Percentiles rank a stretch among this genome's conserved stretches.
Evolutionary conservation across 345 rosid genomes (phyloP).

Genomic region (Arabis hirsuta): DNA sequence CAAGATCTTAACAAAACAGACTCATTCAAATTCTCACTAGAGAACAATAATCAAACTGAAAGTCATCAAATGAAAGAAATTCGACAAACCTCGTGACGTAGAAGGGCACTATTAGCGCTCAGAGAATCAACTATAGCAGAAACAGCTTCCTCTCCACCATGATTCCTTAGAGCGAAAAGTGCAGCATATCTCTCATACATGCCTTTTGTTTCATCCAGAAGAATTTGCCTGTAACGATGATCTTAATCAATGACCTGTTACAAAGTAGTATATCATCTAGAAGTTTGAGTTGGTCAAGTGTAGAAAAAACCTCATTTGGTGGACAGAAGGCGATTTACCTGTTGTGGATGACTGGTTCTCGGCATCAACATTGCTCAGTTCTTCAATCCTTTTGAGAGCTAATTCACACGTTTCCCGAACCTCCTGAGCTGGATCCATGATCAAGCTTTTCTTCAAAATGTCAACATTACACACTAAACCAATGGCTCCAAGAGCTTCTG

Average conservation of each 20-base stretch:
- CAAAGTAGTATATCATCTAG: constrained; percentile 13
- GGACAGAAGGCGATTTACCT: constrained; percentile 82
- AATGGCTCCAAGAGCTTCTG: constrained; percentile 97
- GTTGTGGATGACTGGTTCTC: constrained; percentile 41
- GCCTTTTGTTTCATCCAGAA: constrained; percentile 77
- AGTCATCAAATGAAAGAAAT: constrained; percentile 29
- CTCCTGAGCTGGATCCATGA: constrained; percentile 82
- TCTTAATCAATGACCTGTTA: constrained; percentile 42
- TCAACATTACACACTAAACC: constrained; percentile 65
- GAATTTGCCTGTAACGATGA: constrained; percentile 65
- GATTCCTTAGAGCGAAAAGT: constrained; percentile 83
- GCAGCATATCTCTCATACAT: constrained; percentile 97
- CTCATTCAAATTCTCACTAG: background rate
- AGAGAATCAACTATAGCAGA: constrained; percentile 81
- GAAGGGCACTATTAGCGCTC: constrained; percentile 76
- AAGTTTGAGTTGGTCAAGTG: background rate
- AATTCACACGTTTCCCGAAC: constrained; percentile 96
- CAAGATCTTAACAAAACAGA: background rate
- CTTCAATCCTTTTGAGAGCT: constrained; percentile 85
- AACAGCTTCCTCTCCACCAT: constrained; percentile 84
- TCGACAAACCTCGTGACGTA: constrained; percentile 79
- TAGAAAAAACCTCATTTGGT: constrained; percentile 62
- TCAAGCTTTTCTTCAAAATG: constrained; percentile 66
- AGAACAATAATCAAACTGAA: constrained; percentile 22
- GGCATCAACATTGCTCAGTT: constrained; percentile 44